These are phyloP conservation scores for Talaromyces atroroseus DNA, from an alignment of 2,329 filamentous ascomycete genomes.

Conservation along the genomic window DNA sequence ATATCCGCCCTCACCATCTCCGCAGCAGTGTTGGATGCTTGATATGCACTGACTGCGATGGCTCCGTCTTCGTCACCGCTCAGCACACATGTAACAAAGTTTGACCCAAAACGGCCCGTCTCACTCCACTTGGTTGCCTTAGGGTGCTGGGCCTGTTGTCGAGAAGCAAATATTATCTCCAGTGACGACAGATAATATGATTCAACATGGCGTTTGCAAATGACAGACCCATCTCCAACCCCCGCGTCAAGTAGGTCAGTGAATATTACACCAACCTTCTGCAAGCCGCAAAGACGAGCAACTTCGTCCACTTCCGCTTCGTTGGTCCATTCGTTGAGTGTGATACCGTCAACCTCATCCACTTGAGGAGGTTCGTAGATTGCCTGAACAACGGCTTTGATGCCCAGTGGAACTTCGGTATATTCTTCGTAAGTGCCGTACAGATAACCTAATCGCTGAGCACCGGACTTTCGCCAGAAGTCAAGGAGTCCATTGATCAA, in stretches of 20 bases:
- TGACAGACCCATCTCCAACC: conserved; percentile 72
- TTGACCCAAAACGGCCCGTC: conserved; percentile 86
- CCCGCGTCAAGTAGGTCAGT: conserved; percentile 85
- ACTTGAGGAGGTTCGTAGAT: conserved; percentile 95
- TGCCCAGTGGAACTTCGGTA: conserved; percentile 81
- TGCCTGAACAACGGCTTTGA: conserved; percentile 93
- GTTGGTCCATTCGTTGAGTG: conserved; percentile 76
- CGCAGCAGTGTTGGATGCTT: conserved; percentile 89
- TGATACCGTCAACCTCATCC: conserved; percentile 82
- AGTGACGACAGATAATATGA: conserved; percentile 91
- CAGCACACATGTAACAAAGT: conserved; percentile 93
- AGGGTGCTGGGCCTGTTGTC: conserved; percentile 80
- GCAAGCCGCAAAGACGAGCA: conserved; percentile 74
- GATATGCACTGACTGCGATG: conserved; percentile 85
- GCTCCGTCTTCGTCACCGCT: conserved; percentile 87
- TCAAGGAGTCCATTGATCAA: conserved; percentile 88
- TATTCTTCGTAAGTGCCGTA: conserved; percentile 92
- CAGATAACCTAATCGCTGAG: conserved; percentile 80
- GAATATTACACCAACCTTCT: conserved; percentile 89
- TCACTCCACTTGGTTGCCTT: conserved; percentile 96
- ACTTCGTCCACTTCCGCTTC: conserved; percentile 76
- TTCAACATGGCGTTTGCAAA: conserved; percentile 94
- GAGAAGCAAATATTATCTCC: conserved; percentile 82
- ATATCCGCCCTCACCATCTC: conserved; percentile 97
- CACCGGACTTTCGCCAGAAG: conserved; percentile 81